Percentiles rank a stretch among this genome's conserved stretches.
Evolutionary conservation across 2,329 filamentous ascomycete species (phyloP).

Genomic region (Calycina herbarum): DNA sequence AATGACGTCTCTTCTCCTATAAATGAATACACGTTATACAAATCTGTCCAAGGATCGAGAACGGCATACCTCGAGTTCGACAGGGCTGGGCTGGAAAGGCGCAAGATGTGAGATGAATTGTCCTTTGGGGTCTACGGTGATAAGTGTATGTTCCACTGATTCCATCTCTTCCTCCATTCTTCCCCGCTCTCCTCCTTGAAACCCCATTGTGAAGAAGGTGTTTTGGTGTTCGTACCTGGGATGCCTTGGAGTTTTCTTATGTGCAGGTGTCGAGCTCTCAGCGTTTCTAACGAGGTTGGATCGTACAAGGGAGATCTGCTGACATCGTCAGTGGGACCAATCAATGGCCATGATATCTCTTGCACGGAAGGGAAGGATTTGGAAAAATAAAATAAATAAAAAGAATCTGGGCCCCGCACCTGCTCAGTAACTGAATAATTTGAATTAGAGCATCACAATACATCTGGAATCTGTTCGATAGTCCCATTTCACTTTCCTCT

Average conservation of each 20-base stretch:
- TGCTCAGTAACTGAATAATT: slow-evolving; percentile 51
- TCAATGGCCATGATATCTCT: slow-evolving; percentile 16
- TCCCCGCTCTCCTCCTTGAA: not conserved
- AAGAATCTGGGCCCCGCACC: slow-evolving; percentile 41
- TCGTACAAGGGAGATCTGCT: slow-evolving; percentile 55
- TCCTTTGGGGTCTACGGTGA: not conserved
- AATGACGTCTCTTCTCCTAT: slow-evolving; percentile 50
- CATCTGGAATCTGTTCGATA: slow-evolving; percentile 54
- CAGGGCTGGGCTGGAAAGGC: slow-evolving; percentile 22
- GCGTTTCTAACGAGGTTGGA: slow-evolving; percentile 52
- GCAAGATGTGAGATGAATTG: slow-evolving; percentile 20
- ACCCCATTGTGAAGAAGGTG: not conserved
- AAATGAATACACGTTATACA: slow-evolving; percentile 23
- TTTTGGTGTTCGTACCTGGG: slow-evolving; percentile 35
- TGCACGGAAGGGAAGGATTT: slow-evolving; percentile 16
- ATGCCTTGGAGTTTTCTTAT: slow-evolving; percentile 56
- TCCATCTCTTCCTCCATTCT: not conserved
- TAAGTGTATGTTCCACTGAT: not conserved
- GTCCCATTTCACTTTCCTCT: slow-evolving; percentile 50
- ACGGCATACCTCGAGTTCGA: slow-evolving; percentile 32
- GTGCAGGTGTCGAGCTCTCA: slow-evolving; percentile 50
- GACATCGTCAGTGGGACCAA: slow-evolving; percentile 15
- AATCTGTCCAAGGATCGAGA: slow-evolving; percentile 8
- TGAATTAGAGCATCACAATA: slow-evolving; percentile 56
- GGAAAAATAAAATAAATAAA: not conserved